These are phyloP conservation scores for Dactylellina sp. DNA, from an alignment of 2,329 filamentous ascomycete genomes.

Conservation along the genomic window DNA sequence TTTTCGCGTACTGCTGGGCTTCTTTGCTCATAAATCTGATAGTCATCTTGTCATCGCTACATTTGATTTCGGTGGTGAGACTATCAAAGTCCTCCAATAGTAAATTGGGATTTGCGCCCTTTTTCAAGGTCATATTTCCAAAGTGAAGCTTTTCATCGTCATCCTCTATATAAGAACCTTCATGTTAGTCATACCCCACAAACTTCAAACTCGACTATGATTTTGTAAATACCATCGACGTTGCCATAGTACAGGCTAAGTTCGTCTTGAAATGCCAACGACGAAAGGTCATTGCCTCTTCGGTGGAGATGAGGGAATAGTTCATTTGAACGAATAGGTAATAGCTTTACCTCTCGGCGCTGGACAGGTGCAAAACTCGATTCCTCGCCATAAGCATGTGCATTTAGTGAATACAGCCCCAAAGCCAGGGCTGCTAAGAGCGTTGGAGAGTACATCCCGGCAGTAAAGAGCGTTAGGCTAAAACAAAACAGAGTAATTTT, in stretches of 20 bases:
- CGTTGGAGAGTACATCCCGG: not conserved
- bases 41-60: slow-evolving; percentile 2
- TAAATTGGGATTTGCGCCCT: not conserved
- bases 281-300: slow-evolving; percentile 7
- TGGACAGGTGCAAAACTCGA: too few relatives aligned
- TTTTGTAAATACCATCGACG: slow-evolving; percentile 1
- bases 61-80: slow-evolving; percentile 8
- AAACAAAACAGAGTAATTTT: too few relatives aligned
- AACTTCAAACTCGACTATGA: not conserved
- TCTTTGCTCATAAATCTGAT: slow-evolving; percentile 9
- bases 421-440: slow-evolving; percentile 1
- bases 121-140: slow-evolving; percentile 18
- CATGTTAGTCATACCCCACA: not conserved
- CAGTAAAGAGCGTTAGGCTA: too few relatives aligned
- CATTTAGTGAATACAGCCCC: not conserved
- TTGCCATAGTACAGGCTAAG: slow-evolving; percentile 5
- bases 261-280: not conserved
- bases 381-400: too few relatives aligned
- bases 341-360: slow-evolving; percentile 1
- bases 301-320: not conserved
- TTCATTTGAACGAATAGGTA: slow-evolving; percentile 3
- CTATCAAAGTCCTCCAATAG: slow-evolving; percentile 12
- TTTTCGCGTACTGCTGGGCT: slow-evolving; percentile 3
- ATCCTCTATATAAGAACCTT: not conserved
- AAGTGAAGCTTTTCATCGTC: slow-evolving; percentile 2